These are phyloP conservation scores for Chaetomium olivaceum DNA, from an alignment of 2,329 filamentous ascomycete species.

Conservation along the genomic window DNA sequence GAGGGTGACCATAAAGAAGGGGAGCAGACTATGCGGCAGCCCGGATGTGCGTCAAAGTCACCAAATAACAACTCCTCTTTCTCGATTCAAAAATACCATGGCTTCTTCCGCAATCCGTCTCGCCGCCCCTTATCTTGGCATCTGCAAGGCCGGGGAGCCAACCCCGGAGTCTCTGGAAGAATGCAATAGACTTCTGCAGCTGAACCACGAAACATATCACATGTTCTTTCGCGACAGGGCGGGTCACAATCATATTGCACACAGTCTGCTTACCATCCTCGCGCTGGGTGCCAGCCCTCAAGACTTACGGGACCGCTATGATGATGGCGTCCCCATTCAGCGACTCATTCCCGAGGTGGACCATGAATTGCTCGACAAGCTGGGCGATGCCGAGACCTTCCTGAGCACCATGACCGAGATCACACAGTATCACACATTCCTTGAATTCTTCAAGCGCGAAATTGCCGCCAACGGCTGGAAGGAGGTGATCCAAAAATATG, in stretches of 20 bases:
- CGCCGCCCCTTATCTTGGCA: background rate
- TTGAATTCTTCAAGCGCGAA: slow-evolving; percentile 63
- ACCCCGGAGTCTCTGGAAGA: background rate
- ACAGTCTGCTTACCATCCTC: slow-evolving; percentile 36
- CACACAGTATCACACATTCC: slow-evolving; percentile 56
- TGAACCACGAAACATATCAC: slow-evolving; percentile 38
- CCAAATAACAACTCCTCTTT: no score
- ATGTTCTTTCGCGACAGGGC: slow-evolving; percentile 37
- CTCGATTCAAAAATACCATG: background rate
- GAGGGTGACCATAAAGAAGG: no score
- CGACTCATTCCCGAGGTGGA: slow-evolving; percentile 33
- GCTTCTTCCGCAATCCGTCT: background rate
- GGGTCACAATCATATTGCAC: slow-evolving; percentile 37
- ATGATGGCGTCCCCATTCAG: slow-evolving; percentile 34
- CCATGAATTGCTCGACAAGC: slow-evolving; percentile 22
- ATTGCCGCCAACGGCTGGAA: slow-evolving; percentile 59
- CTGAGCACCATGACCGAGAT: slow-evolving; percentile 21
- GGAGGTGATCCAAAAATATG: slow-evolving; percentile 57
- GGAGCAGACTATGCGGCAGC: no score
- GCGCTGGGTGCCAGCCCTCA: slow-evolving; percentile 36
- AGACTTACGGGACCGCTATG: slow-evolving; percentile 34
- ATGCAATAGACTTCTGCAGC: slow-evolving; percentile 29
- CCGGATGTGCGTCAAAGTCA: no score
- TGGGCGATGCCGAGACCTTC: slow-evolving; percentile 33
- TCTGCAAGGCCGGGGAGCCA: background rate